Evolutionary conservation across 2,329 filamentous ascomycete species (phyloP).

Genomic region (Calonectria ilicicola): DNA sequence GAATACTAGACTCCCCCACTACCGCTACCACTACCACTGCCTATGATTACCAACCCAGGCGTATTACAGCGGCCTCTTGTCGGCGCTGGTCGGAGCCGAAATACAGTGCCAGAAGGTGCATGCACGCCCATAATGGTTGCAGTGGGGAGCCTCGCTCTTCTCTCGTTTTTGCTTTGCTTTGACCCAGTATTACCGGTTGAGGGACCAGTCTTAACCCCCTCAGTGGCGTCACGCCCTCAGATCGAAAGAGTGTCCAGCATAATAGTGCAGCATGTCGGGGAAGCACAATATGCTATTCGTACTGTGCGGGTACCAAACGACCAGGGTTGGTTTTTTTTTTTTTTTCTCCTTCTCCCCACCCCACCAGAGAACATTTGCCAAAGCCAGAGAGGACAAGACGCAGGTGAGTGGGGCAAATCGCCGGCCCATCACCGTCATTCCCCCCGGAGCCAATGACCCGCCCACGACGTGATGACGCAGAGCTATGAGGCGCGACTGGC

Average conservation of each 20-base stretch:
- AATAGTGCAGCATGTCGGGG: constrained; percentile 17
- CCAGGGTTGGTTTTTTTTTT: constrained; percentile 26
- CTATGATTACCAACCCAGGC: constrained; percentile 6
- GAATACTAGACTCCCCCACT: background rate
- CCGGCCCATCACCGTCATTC: constrained; percentile 39
- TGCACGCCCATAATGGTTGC: constrained; percentile 1
- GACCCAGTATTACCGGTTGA: constrained; percentile 17
- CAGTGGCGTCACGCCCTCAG: constrained; percentile 24
- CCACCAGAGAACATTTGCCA: constrained; percentile 28
- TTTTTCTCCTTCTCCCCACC: constrained; percentile 31
- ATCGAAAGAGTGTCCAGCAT: constrained; percentile 8
- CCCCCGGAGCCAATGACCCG: constrained; percentile 34
- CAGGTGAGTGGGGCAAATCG: constrained; percentile 21
- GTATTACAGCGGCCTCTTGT: background rate
- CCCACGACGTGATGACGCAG: constrained; percentile 42
- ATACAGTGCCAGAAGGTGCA: constrained; percentile 19
- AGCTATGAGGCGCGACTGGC: constrained; percentile 29
- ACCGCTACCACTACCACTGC: background rate
- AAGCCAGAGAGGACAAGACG: constrained; percentile 24
- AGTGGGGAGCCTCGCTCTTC: background rate
- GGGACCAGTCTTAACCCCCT: constrained; percentile 7
- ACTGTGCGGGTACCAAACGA: constrained; percentile 34
- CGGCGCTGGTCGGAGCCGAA: constrained; percentile 21
- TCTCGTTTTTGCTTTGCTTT: constrained; percentile 11
- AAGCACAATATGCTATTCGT: background rate